Evolutionary conservation across 2,329 filamentous ascomycete species (phyloP).

Genomic region (Talaromyces atroroseus): DNA sequence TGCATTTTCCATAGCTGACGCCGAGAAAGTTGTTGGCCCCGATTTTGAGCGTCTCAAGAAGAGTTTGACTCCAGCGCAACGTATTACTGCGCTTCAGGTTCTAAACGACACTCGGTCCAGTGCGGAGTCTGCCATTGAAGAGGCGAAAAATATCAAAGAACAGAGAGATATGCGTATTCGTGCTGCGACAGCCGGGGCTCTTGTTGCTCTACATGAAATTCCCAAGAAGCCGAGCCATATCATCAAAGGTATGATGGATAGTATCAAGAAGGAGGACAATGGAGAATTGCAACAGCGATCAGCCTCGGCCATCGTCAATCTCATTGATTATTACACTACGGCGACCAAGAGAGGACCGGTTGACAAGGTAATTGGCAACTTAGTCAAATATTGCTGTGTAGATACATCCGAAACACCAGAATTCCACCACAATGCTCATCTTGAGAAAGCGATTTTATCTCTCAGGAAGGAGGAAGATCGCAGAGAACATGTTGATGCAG

Average conservation of each 20-base stretch:
- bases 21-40: conserved; percentile 76
- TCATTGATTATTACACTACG: conserved; percentile 81
- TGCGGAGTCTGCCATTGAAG: conserved; percentile 66
- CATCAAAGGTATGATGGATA: conserved; percentile 98
- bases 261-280: conserved; percentile 91
- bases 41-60: conserved; percentile 89
- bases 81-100: conserved; percentile 74
- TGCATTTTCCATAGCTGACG: conserved; percentile 82
- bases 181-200: conserved; percentile 77
- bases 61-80: conserved; percentile 78
- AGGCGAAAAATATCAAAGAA: conserved; percentile 72
- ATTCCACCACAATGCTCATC: conserved; percentile 73
- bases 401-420: conserved; percentile 97
- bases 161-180: conserved; percentile 79
- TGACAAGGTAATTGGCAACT: conserved; percentile 90
- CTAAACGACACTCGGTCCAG: conserved; percentile 70
- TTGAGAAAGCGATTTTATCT: conserved; percentile 78
- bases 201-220: conserved; percentile 79
- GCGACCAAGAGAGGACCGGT: conserved; percentile 77
- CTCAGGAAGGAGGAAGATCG: conserved; percentile 96
- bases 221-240: conserved; percentile 90
- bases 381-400: conserved; percentile 96
- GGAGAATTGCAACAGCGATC: conserved; percentile 80
- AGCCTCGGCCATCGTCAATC: conserved; percentile 72
- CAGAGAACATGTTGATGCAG: conserved; percentile 84